A percentile compares a stretch with the other conserved stretches of the same genome.
Evolutionary conservation across 179 eudicot species (phyloP).

Genomic region (Dionaea muscipula): DNA sequence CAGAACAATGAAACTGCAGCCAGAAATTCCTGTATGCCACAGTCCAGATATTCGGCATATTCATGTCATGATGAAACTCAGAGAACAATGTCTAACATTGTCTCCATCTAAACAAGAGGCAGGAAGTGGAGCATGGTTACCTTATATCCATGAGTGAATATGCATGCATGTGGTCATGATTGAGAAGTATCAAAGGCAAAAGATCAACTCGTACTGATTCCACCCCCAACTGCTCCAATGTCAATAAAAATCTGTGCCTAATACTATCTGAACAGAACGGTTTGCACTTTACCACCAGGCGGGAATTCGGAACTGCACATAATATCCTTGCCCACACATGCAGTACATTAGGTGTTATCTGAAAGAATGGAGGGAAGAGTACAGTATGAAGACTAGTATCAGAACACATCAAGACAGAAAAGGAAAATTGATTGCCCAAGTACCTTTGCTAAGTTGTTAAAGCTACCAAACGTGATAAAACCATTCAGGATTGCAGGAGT

Average conservation of each 20-base stretch:
- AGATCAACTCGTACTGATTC: constrained; percentile 86
- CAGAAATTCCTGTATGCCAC: too few relatives aligned
- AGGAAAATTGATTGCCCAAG: not conserved
- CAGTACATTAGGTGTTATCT: constrained; percentile 96
- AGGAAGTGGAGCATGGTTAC: too few relatives aligned
- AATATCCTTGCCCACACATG: constrained; percentile 92
- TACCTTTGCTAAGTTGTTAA: constrained; percentile 98
- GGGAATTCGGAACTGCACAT: constrained; percentile 83
- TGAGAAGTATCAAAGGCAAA: constrained; percentile 84
- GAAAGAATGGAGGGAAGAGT: constrained; percentile 12
- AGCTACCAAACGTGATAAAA: constrained; percentile 87
- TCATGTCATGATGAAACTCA: too few relatives aligned
- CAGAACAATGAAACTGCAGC: too few relatives aligned
- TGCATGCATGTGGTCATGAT: constrained; percentile 98
- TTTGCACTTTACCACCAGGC: constrained; percentile 92
- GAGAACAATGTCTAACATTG: too few relatives aligned
- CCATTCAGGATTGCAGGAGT: constrained; percentile 90
- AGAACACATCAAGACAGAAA: not conserved
- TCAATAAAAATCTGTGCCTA: constrained; percentile 69
- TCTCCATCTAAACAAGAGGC: too few relatives aligned
- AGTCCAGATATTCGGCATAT: too few relatives aligned
- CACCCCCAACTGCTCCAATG: constrained; percentile 86
- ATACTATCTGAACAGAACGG: constrained; percentile 90
- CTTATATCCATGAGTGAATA: constrained; percentile 96
- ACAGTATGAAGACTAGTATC: not conserved